These are phyloP conservation scores for Nitzschia sp. DNA, from an alignment of 108 stramenopile species.

Conservation along the genomic window DNA sequence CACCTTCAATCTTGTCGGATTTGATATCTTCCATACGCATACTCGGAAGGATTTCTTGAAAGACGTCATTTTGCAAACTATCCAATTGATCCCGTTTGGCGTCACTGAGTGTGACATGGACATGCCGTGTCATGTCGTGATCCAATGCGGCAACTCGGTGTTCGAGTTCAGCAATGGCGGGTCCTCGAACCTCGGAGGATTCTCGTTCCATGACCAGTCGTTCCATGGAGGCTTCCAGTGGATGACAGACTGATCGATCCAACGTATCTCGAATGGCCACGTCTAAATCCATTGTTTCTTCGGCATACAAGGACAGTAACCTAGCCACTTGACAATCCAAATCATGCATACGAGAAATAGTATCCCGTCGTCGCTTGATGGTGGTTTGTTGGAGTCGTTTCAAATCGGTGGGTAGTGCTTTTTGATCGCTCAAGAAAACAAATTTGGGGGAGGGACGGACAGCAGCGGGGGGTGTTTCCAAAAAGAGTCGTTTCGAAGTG, in stretches of 20 bases:
- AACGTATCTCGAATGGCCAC: conserved; percentile 39
- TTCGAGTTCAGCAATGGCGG: conserved; percentile 15
- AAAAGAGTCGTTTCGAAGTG: too few relatives aligned
- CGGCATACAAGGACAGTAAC: conserved; percentile 18
- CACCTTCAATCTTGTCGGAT: conserved; percentile 61
- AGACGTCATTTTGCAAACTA: conserved; percentile 24
- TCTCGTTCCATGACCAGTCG: conserved; percentile 36
- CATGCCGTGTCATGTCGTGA: conserved; percentile 18
- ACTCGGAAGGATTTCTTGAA: conserved; percentile 35
- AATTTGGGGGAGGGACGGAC: conserved; percentile 13
- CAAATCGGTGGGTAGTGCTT: conserved; percentile 24
- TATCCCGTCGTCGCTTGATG: conserved; percentile 32
- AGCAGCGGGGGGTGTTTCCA: background rate
- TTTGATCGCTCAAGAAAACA: conserved; percentile 37
- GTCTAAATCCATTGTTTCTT: conserved; percentile 42
- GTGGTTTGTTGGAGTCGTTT: conserved; percentile 31
- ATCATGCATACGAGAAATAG: conserved; percentile 29
- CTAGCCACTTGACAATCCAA: conserved; percentile 30
- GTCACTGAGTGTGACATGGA: conserved; percentile 30
- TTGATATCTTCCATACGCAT: conserved; percentile 54
- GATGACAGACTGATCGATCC: conserved; percentile 25
- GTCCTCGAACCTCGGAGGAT: conserved; percentile 16
- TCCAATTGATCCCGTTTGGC: conserved; percentile 33
- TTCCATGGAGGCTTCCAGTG: conserved; percentile 32
- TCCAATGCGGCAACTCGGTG: conserved; percentile 23